Evolutionary conservation across 805 yeast species (phyloP).

Genomic region (Schizosaccharomyces pombe): DNA sequence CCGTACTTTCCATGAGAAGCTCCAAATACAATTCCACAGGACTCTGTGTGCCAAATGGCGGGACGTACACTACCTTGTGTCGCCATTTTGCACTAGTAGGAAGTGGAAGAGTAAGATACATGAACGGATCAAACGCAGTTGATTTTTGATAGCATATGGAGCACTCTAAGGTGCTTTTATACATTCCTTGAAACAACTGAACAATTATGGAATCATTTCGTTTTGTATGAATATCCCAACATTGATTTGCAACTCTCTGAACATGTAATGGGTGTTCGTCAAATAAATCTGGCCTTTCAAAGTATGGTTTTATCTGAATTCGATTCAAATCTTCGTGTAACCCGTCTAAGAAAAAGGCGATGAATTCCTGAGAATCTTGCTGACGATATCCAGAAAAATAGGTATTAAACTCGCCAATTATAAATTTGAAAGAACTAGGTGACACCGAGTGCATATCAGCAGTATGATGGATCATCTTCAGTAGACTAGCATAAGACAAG

Average conservation of each 20-base stretch:
- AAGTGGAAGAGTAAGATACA: constrained; percentile 69
- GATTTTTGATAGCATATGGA: constrained; percentile 63
- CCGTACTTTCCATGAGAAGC: constrained; percentile 38
- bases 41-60: constrained; percentile 18
- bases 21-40: constrained; percentile 45
- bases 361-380: constrained; percentile 84
- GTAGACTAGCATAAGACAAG: constrained; percentile 39
- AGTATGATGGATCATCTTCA: constrained; percentile 30
- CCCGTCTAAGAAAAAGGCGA: constrained; percentile 69
- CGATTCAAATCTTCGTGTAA: constrained; percentile 82
- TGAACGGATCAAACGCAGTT: constrained; percentile 82
- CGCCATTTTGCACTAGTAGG: constrained; percentile 59
- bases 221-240: constrained; percentile 58
- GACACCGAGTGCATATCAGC: constrained; percentile 2
- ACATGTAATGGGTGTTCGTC: constrained; percentile 28
- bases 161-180: constrained; percentile 72
- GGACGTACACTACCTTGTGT: constrained; percentile 37
- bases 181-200: constrained; percentile 75
- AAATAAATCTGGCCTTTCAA: constrained; percentile 63
- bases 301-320: constrained; percentile 56
- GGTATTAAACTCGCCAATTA: constrained; percentile 55
- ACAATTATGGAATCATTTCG: constrained; percentile 68
- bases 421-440: constrained; percentile 30
- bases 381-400: constrained; percentile 65
- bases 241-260: constrained; percentile 37